Base-by-base conservation (phyloP, 2,329 filamentous ascomycete species). In the Chrysoporthe cubensis region DNA sequence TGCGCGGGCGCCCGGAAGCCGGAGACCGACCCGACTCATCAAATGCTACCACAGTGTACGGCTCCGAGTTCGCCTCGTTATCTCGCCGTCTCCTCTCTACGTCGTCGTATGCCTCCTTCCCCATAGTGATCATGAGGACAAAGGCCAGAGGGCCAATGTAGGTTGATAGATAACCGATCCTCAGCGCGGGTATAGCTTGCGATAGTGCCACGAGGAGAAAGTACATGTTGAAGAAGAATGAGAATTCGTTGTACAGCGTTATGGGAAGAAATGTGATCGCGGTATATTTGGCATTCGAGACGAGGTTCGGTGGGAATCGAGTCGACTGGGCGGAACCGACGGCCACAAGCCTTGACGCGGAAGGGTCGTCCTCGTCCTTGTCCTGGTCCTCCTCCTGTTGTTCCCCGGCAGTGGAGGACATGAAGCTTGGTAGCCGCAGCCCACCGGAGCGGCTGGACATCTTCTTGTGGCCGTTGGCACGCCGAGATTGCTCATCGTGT, bases 151-250 rank as follows among this genome's bases (percentile, higher is more conserved):
- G 96, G 26, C 92, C 94, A 77, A 98, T 89, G 75, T 99, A 99
- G 1, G 96, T 98, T 42, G 92, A 92, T 70, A 99, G 86, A 78
- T 97, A 98, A 66, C 96, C 96, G 72, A 99, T 97, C 65, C 94
- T 89, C 65, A 99, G 81, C 32, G 92, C 87, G 4, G 94, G 94
- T 75, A 99, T 94, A 56, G 93, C 90, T 80, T 99, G 96, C 48
- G 95, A 98, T 62, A 98, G 80, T 7, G 96, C 96, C 62, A 99
- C 96, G 37, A 98, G 88, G 66, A 99, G 84, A 78, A 99, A 99
- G 78, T 99, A 99, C 84, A 98, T 93, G 85, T 99, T 99, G 85
- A 99, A 97, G 81, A 99, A 99, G 83, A 98, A 99, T 69, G 95
- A 97, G 78, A 99, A 99, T 77, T 99, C 96, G 81, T 98, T 98